These are phyloP conservation scores for Pichia rugopelliculosa DNA, from an alignment of 805 yeast species.

Conservation along the genomic window DNA sequence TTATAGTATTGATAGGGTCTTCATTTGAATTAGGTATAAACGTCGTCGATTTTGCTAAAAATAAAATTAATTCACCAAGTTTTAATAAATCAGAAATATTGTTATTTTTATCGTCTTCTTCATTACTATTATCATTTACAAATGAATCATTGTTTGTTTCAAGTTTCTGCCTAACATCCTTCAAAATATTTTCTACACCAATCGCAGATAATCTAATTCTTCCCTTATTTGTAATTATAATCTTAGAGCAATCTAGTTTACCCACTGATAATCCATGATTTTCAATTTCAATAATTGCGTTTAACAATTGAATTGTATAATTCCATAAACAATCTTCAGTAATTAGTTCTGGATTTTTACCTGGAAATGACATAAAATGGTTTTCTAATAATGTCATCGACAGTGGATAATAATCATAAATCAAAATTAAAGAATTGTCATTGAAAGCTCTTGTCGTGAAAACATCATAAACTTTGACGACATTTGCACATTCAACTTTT, in stretches of 20 bases:
- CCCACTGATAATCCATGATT: constrained; percentile 56
- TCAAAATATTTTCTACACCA: constrained; percentile 64
- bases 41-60: constrained; percentile 37
- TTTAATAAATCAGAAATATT: constrained; percentile 45
- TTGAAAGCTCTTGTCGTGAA: constrained; percentile 85
- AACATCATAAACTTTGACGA: constrained; percentile 68
- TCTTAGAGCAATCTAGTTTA: constrained; percentile 54
- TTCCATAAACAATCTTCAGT: constrained; percentile 68
- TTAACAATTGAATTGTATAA: constrained; percentile 65
- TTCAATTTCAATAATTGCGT: constrained; percentile 65
- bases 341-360: constrained; percentile 39
- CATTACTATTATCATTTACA: constrained; percentile 13
- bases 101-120: constrained; percentile 16
- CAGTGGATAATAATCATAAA: constrained; percentile 81
- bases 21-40: constrained; percentile 17
- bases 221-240: constrained; percentile 65
- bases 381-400: constrained; percentile 63
- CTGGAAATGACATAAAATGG: constrained; percentile 43
- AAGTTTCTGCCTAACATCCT: constrained; percentile 26
- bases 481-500: constrained; percentile 44
- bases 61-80: constrained; percentile 55
- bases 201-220: constrained; percentile 65
- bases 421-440: constrained; percentile 64
- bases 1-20: constrained; percentile 20
- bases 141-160: constrained; percentile 13